Base-by-base conservation (phyloP, 176 grass and related monocot genomes). In the Themeda triandra region DNA sequence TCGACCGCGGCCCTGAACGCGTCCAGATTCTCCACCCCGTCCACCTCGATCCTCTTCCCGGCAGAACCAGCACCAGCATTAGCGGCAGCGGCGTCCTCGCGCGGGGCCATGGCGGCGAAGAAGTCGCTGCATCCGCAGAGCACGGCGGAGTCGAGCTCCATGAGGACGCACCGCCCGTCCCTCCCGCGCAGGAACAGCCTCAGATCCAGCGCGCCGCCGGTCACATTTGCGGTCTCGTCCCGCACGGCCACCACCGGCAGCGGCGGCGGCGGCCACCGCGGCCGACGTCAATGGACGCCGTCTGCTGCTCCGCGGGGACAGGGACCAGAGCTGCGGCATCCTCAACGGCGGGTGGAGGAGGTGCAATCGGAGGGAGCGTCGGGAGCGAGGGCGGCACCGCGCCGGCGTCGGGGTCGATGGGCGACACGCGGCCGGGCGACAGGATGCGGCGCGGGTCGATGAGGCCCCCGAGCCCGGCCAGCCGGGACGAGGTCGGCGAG, bases 401-500 rank as follows among this genome's bases (percentile, higher is more conserved):
- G 10, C 18, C 71, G 19, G 66, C 75, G n/a, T 96, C 93, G 29
- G 86, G 90, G 30, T 96, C 91, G 54, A 96, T 96, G 13, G 94
- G 94, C 0, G 94, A 96, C 18, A 96, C 94, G 64, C 94, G 76
- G 0, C 91, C 94, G 0, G 94, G 94, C 10, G 94, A 93, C 29
- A 93, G 89, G 66, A 96, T 96, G 7, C 94, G 91, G 37, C 94
- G 94, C 24, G 87, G 91, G 32, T 87, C 91, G 76, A 92, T 92
- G 73, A 92, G 84, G 0, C 84, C 84, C 25, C 90, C 84, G 31
- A 90, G 88, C 0, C 88, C 87, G 6, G 80, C 78, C 0, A 88
- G 86, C 59, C 66, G 86, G 6, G 78, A 86, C n/a, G 91, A 84
- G 6, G 85, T 65, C 32, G 91, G 91, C 62, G 91, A 93, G 88